Evolutionary conservation across 352 stramenopile species (phyloP), one percentile per base, ranked within the genome.

Genomic region (Phytophthora vignae): DNA sequence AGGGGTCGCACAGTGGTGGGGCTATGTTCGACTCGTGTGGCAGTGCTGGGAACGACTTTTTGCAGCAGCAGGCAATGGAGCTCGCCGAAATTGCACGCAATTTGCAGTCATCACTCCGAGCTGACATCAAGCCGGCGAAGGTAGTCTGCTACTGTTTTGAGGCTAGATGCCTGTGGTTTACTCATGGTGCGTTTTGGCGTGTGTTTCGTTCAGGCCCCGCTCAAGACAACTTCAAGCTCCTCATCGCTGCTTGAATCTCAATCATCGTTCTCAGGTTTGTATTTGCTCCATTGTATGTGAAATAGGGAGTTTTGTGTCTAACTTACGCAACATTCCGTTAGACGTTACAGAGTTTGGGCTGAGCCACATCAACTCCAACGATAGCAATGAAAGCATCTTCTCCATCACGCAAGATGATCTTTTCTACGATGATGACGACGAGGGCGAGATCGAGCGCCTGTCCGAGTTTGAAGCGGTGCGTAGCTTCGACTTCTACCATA

Each of bases 391-490:
- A 11, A 85, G 78, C 36, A 83, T 85, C 19, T 82, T 85, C 48
- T 87, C 82, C 36, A 85, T 90, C 29, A 84, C 77, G 15, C 74
- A 85, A 29, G 82, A 90, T 54, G 78, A 85, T 55, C 69, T 82
- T 27, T 80, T 73, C 44, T 79, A 81, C 46, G 72, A 82, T 62
- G 76, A 81, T 19, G 76, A 84, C 31, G 79, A 81, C 7, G 71
- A 84, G 9, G 69, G 79, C 15, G 83, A 90, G 21, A 85, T 84
- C 49, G 88, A 95, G 50, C 76, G 86, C 12, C 59, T 93, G 6
- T 93, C 84, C 0, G 84, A 90, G 55, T 95, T 93, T 56, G 83
- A 93, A 55, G 88, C 79, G 79, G 87, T 94, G 73, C 31, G 71
- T 63, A 6, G 36, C 17, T 65, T 4, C 60, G 1, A 19, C 3